phyloP scores from a whole-genome alignment of 768 basidiomycete species.

The Stropharia rugosoannulata region DNA sequence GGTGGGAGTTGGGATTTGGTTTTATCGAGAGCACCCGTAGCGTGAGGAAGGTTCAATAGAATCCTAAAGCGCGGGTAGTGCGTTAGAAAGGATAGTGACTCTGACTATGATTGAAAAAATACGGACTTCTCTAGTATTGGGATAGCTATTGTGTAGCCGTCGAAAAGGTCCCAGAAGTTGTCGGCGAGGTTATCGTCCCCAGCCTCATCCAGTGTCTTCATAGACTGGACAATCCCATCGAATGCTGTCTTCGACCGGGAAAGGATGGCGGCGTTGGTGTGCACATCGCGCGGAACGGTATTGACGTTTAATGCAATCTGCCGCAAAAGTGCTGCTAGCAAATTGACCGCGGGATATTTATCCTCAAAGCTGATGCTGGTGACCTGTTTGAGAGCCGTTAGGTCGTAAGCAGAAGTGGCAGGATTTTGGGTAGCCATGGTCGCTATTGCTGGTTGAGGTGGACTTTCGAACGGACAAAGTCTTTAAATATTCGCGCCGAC shows the following conservation, averaged over 20 bases:
- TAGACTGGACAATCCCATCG: slow-evolving; percentile 18
- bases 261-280: slow-evolving; percentile 15
- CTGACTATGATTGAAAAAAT: neutral
- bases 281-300: slow-evolving; percentile 13
- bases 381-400: neutral
- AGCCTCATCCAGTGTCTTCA: slow-evolving; percentile 13
- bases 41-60: neutral
- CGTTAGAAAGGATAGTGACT: neutral
- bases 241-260: slow-evolving; percentile 17
- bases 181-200: slow-evolving; percentile 6
- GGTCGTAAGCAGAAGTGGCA: neutral
- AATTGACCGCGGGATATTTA: slow-evolving; percentile 18
- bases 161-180: slow-evolving; percentile 9
- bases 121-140: slow-evolving; percentile 17
- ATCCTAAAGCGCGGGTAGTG: neutral
- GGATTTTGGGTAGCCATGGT: neutral
- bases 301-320: slow-evolving; percentile 14
- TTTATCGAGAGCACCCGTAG: neutral
- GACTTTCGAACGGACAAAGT: no score
- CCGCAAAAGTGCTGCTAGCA: slow-evolving; percentile 18
- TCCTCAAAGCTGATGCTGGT: slow-evolving; percentile 1
- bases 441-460: no score
- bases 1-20: neutral
- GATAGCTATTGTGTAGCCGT: slow-evolving; percentile 20
- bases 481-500: no score